Conservation (phyloP, 169 alveolate species). For the Plasmodium cynomolgi region DNA sequence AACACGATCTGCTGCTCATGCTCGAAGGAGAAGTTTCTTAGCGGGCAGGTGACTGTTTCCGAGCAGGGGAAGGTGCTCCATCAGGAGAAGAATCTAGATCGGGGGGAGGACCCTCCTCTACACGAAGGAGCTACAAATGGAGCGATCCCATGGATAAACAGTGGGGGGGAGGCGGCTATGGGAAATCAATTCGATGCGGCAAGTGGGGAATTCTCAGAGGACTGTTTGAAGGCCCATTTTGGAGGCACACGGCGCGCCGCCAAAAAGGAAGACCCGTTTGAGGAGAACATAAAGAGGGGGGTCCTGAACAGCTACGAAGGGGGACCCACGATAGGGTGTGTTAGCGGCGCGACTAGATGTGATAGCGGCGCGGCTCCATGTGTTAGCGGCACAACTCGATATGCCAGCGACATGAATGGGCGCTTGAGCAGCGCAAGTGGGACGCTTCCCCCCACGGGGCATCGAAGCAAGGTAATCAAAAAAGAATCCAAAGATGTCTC, state of each 20-base stretch:
- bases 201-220: not conserved
- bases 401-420: not conserved
- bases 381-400: not conserved
- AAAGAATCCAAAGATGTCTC: not conserved
- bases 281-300: not conserved
- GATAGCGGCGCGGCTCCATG: not conserved
- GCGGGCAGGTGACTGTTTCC: not conserved
- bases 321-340: not conserved
- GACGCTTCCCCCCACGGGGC: not conserved
- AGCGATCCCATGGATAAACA: not conserved
- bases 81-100: not conserved
- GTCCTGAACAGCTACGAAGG: not conserved
- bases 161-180: not conserved
- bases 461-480: not conserved
- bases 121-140: not conserved
- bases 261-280: not conserved
- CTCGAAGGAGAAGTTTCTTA: constrained; percentile 21
- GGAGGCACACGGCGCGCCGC: not conserved
- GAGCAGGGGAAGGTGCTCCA: not conserved
- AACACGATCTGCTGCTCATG: constrained; percentile 57
- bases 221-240: not conserved
- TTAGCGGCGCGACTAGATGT: not conserved
- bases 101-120: not conserved
- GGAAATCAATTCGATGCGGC: not conserved
- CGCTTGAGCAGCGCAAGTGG: not conserved